These are phyloP conservation scores for Salvia miltiorrhiza DNA, from an alignment of 257 asterid species.

Conservation along the genomic window DNA sequence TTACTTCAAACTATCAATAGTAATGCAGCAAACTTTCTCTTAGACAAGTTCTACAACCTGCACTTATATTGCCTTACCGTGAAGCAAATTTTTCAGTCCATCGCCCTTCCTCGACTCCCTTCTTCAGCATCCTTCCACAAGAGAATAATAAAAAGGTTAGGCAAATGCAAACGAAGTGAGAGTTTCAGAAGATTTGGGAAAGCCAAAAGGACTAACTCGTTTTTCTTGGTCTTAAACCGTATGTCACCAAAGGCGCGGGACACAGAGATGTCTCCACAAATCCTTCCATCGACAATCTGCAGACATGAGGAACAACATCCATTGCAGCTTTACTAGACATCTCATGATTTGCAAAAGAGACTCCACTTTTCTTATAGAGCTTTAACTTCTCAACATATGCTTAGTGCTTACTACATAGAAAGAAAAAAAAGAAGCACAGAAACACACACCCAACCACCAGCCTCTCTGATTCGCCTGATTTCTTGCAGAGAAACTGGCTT, in stretches of 20 bases:
- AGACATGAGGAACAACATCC: constrained; percentile 11
- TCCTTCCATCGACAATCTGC: constrained; percentile 84
- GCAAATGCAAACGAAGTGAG: constrained; percentile 1
- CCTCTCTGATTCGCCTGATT: constrained; percentile 73
- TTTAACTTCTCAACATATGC: not conserved
- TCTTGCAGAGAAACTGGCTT: constrained; percentile 61
- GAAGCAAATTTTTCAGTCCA: constrained; percentile 90
- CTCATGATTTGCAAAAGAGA: too few relatives aligned
- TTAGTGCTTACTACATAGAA: not conserved
- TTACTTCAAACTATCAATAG: not conserved
- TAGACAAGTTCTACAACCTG: not conserved
- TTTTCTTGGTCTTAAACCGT: constrained; percentile 78
- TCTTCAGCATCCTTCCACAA: constrained; percentile 72
- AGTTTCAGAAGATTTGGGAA: constrained; percentile 3
- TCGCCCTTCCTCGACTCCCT: constrained; percentile 79
- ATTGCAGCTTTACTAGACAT: too few relatives aligned
- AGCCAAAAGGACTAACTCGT: constrained; percentile 45
- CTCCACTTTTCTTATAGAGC: too few relatives aligned
- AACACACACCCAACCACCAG: constrained; percentile 97
- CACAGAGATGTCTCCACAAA: constrained; percentile 90
- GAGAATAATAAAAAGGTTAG: not conserved
- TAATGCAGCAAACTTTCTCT: not conserved
- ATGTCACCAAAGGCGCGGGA: constrained; percentile 98
- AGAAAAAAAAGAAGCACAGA: constrained; percentile 4
- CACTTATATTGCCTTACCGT: constrained; percentile 45